Percentiles rank a stretch among this genome's conserved stretches.
Conservation (phyloP, 345 rosid genomes). For the Camelina laxa region DNA sequence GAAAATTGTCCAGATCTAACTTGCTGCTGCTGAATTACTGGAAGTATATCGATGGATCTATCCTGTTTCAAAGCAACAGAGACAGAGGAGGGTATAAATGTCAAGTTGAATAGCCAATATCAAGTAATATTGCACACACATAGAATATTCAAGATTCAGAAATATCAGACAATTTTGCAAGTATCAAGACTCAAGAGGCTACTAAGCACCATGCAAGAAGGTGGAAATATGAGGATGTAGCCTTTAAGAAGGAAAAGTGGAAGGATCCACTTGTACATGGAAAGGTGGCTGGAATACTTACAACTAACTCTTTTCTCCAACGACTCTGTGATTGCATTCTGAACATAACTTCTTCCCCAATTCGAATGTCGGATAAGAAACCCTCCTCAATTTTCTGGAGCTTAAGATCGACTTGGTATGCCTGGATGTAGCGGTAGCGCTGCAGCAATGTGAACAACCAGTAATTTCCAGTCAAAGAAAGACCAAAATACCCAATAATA, state of each 20-base stretch:
- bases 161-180: background rate
- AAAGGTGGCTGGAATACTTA: constrained; percentile 54
- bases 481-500: constrained; percentile 2
- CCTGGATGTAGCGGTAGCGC: constrained; percentile 91
- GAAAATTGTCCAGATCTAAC: constrained; percentile 57
- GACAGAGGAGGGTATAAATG: background rate
- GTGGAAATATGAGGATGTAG: background rate
- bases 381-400: constrained; percentile 74
- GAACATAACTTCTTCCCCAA: constrained; percentile 56
- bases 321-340: constrained; percentile 68
- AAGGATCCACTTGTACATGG: constrained; percentile 12
- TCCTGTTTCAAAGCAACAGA: constrained; percentile 57
- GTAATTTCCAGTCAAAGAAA: constrained; percentile 31
- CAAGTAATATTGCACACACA: constrained; percentile 7
- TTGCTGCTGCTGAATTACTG: constrained; percentile 71
- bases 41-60: constrained; percentile 66
- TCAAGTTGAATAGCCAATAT: constrained; percentile 31
- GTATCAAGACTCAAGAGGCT: constrained; percentile 12
- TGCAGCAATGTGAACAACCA: constrained; percentile 48
- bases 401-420: constrained; percentile 71
- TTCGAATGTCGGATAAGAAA: constrained; percentile 50
- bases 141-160: constrained; percentile 14
- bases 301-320: constrained; percentile 77
- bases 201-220: constrained; percentile 2
- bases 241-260: constrained; percentile 18